Evolutionary conservation across 345 rosid species (phyloP).

Genomic region (Cardamine occulta): DNA sequence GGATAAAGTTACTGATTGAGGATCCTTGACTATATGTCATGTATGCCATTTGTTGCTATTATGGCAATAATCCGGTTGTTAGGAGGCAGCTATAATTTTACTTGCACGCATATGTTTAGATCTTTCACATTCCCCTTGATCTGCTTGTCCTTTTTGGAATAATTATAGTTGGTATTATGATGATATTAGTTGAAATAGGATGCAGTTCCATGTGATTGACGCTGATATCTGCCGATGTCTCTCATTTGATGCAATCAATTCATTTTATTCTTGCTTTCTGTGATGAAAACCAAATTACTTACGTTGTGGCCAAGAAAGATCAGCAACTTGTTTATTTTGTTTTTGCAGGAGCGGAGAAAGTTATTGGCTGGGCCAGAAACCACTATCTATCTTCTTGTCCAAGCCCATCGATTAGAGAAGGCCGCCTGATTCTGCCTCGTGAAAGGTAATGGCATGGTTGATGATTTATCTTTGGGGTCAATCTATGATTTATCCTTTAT

Average conservation of each 20-base stretch:
- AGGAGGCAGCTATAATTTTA: slow-evolving; percentile 15
- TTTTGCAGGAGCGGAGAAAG: slow-evolving; percentile 83
- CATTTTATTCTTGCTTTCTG: not conserved
- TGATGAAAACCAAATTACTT: not conserved
- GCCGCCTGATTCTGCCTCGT: slow-evolving; percentile 69
- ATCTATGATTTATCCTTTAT: not conserved
- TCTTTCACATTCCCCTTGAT: slow-evolving; percentile 12
- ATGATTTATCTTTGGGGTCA: not conserved
- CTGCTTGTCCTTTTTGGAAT: not conserved
- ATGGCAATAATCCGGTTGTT: slow-evolving; percentile 14
- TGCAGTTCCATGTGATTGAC: slow-evolving; percentile 11
- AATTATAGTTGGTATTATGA: not conserved
- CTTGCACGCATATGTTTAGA: slow-evolving; percentile 22
- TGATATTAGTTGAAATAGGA: not conserved
- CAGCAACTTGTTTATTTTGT: slow-evolving; percentile 23
- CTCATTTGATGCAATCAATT: slow-evolving; percentile 23
- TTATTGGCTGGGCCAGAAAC: slow-evolving; percentile 97
- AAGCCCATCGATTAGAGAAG: slow-evolving; percentile 70
- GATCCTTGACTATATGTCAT: slow-evolving; percentile 25
- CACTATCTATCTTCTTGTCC: slow-evolving; percentile 74
- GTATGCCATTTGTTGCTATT: not conserved
- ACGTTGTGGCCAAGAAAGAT: slow-evolving; percentile 29
- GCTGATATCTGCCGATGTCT: slow-evolving; percentile 13
- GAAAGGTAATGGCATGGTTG: slow-evolving; percentile 62
- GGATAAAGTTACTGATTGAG: slow-evolving; percentile 15